phyloP scores from a whole-genome alignment of 371 early-diverging fungal genomes.

The Apophysomyces ossiformis region DNA sequence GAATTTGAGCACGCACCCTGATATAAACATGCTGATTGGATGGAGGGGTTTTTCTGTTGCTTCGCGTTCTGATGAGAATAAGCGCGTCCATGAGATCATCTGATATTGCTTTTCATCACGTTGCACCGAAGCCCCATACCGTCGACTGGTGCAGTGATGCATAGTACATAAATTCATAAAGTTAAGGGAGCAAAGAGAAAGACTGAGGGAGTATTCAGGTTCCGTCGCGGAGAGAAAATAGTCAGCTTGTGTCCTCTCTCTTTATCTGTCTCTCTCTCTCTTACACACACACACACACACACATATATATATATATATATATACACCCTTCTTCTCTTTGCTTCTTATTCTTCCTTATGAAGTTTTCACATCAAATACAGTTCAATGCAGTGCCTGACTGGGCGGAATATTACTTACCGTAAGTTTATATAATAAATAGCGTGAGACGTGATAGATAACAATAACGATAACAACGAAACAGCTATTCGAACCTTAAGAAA shows the following conservation, averaged over 20 bases:
- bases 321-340: neutral
- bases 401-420: slow-evolving; percentile 82
- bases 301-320: too few relatives aligned
- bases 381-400: slow-evolving; percentile 93
- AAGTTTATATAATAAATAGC: slow-evolving; percentile 21
- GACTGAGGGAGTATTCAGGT: neutral
- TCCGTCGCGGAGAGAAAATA: slow-evolving; percentile 8
- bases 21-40: neutral
- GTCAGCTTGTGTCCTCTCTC: too few relatives aligned
- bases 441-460: too few relatives aligned
- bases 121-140: too few relatives aligned
- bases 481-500: slow-evolving; percentile 91
- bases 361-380: slow-evolving; percentile 78
- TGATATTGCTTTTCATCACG: too few relatives aligned
- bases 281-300: too few relatives aligned
- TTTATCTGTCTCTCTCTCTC: too few relatives aligned
- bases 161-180: neutral
- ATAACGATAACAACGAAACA: slow-evolving; percentile 21
- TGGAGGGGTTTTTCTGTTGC: neutral
- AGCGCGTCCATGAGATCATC: neutral
- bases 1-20: neutral
- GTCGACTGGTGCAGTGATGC: too few relatives aligned
- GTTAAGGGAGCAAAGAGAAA: neutral
- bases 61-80: neutral
- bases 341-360: slow-evolving; percentile 16